Percentiles rank a stretch among this genome's conserved stretches.
Conservation (phyloP, 2,329 filamentous ascomycete species). For the Aspergillus udagawae region DNA sequence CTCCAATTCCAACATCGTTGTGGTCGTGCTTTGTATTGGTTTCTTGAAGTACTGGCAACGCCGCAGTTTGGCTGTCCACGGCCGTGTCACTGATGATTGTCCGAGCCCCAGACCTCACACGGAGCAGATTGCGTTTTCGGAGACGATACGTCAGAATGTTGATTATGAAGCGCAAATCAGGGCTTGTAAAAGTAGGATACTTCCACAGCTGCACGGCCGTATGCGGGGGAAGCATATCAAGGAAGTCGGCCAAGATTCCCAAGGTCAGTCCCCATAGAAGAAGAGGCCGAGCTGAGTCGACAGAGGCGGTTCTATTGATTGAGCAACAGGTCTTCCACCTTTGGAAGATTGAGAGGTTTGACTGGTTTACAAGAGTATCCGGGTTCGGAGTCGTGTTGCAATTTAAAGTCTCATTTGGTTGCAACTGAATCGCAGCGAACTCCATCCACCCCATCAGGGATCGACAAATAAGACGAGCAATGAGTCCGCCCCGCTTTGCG, state of each 20-base stretch:
- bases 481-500: conserved; percentile 51
- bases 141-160: conserved; percentile 58
- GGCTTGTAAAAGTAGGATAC: conserved; percentile 64
- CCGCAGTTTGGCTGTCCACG: conserved; percentile 32
- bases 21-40: conserved; percentile 21
- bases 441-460: conserved; percentile 62
- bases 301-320: conserved; percentile 24
- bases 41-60: conserved; percentile 22
- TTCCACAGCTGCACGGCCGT: conserved; percentile 61
- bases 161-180: conserved; percentile 57
- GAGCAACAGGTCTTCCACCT: conserved; percentile 25
- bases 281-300: conserved; percentile 45
- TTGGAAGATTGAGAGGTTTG: conserved; percentile 20
- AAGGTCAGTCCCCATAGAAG: conserved; percentile 67
- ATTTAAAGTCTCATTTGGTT: conserved; percentile 59
- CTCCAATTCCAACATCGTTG: conserved; percentile 37
- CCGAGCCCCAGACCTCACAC: conserved; percentile 29
- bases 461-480: conserved; percentile 53
- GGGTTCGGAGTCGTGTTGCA: conserved; percentile 53
- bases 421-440: conserved; percentile 61
- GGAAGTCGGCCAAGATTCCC: conserved; percentile 63
- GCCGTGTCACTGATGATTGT: conserved; percentile 24
- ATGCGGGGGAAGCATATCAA: conserved; percentile 62
- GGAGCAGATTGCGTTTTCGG: conserved; percentile 47
- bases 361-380: conserved; percentile 33